Base-by-base conservation (phyloP, 2,329 filamentous ascomycete species). In the Trichoderma sp. region DNA sequence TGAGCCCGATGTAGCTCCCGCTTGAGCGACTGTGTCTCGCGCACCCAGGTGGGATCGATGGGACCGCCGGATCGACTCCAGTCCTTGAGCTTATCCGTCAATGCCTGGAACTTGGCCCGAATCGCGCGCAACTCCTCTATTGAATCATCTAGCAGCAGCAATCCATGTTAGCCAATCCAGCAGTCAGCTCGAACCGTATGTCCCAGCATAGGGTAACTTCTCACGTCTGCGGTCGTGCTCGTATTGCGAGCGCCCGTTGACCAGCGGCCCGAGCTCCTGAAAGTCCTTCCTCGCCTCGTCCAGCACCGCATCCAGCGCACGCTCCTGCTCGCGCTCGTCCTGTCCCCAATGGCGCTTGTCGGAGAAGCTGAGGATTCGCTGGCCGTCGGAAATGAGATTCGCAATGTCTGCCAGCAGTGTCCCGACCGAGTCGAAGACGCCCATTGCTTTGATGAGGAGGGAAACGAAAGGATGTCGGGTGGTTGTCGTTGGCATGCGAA, bases 281-380 rank as follows among this genome's bases (percentile, higher is more conserved):
- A 87, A 88, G 75, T 88, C 85, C 73, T 80, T 81, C 75, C 83
- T 85, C 64, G 85, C 85, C 69, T 86, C 83, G 72, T 86, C 83
- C 59, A 88, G 78, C n/a, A 80, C 78, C 43, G 79, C 77, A 70
- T 86, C 81, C 62, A 88, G 77, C 56, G 83, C 80, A 64, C 80
- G 82, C 65, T 83, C 74, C 76, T 87, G 85, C 71, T 87, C 84
- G 72, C 85, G 82, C 76, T 87, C 85, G 78, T 86, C 84, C 24
- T 79, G 76, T 0, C 81, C 83, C 85, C 85, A 87, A 67, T 82
- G 81, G 51, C 80, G 79, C 75, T 86, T 86, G 74, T 87, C 85
- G 70, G 84, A 81, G 69, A 84, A 80, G 75, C 79, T 79, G 71
- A 87, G 76, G 69, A 82, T 82, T 71, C 83, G 83, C 69, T 86